Evolutionary conservation across 1,139 yeast genomes (phyloP), one percentile per base, ranked within the genome.

Genomic region (Eremothecium cymbalariae): DNA sequence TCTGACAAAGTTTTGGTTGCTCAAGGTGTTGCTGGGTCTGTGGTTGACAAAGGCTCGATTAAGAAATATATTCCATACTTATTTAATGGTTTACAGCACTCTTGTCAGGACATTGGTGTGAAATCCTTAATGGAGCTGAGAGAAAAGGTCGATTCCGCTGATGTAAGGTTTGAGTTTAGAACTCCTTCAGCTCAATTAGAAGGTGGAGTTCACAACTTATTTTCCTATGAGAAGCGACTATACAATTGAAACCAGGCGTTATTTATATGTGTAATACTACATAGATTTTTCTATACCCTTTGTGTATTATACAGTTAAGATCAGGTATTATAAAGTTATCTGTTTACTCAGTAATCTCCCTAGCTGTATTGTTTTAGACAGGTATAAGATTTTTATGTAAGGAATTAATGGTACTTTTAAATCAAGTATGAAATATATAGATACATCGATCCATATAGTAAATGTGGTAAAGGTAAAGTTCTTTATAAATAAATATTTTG

Each of bases 141-240:
- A 60, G 63, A 64, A 40, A 64, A 69, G 37, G 93, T 84, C 42
- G 70, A 68, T 52, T 47, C 54, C 39, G 94, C 94, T 48, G 68
- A 67, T 22, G 80, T 86, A 46, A 79, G 98, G 68, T 90, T 93
- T 59, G 98, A 93, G 69, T 79, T 82, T 66, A 85, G 99, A 76
- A 86, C 98, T 50, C 94, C 97, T 37, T 83, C 95, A 58, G 96
- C 98, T 44, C 98, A 90, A 73, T 73, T 86, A 50, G 99, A 90
- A 69, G 99, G 99, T 69, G 97, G 97, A 64, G 93, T 90, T 45
- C 85, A 85, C 67, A 90, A 94, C 59, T 75, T 93, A 64, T 88
- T 85, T 73, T 86, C 96, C 44, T 90, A 83, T 62, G 98, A 90
- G 68, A 90, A 90, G 77, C 86, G 95, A 67, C 73, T 90, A 60